Evolutionary conservation across 1,284 basidiomycete species (phyloP).

Genomic region (Sporisorium graminicola): DNA sequence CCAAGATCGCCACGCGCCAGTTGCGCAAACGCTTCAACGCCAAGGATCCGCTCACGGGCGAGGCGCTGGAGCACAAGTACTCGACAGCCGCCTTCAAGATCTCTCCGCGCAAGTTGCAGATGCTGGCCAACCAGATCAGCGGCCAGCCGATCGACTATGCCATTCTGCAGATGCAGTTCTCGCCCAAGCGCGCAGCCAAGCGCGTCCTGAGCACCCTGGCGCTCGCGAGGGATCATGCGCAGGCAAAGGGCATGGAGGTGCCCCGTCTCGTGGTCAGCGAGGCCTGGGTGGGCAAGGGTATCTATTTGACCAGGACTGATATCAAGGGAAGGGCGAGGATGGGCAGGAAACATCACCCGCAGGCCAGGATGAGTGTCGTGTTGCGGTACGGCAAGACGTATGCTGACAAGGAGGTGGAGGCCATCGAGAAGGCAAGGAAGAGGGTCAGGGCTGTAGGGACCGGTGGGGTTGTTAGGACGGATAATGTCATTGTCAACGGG

Average conservation of each 20-base stretch:
- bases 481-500: conserved; percentile 57
- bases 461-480: conserved; percentile 59
- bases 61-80: conserved; percentile 81
- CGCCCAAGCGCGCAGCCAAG: conserved; percentile 86
- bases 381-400: conserved; percentile 86
- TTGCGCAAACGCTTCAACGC: conserved; percentile 62
- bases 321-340: conserved; percentile 85
- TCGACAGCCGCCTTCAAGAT: conserved; percentile 92
- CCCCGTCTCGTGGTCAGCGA: conserved; percentile 86
- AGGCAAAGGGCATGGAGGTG: conserved; percentile 81
- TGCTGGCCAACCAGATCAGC: conserved; percentile 86
- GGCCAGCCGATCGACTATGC: conserved; percentile 78
- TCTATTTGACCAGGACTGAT: conserved; percentile 79
- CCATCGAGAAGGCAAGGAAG: conserved; percentile 78
- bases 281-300: conserved; percentile 92
- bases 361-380: conserved; percentile 82
- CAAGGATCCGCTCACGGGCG: conserved; percentile 41
- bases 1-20: conserved; percentile 50
- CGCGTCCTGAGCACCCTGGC: conserved; percentile 89
- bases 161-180: conserved; percentile 95
- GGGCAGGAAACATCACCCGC: conserved; percentile 83
- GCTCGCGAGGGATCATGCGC: conserved; percentile 87
- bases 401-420: conserved; percentile 78
- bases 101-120: conserved; percentile 90
- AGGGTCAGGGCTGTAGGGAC: conserved; percentile 83